Evolutionary conservation across 2,329 filamentous ascomycete genomes (phyloP), one percentile per base, ranked within the genome.

Genomic region (Aspergillus spinulosporus): DNA sequence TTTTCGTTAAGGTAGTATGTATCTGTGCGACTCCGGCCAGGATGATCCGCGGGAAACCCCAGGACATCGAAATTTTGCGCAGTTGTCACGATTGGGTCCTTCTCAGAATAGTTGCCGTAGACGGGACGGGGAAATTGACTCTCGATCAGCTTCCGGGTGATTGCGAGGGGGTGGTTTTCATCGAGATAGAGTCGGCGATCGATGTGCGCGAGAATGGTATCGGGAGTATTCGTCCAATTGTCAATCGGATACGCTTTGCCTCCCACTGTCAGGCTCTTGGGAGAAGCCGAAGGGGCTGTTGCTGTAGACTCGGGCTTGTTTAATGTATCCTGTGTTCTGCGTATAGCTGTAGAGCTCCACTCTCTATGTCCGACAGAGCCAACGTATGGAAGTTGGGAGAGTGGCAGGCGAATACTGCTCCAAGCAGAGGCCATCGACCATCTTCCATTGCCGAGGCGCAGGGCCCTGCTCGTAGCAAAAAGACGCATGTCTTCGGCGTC

Each of bases 51-150:
- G 0, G 92, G 88, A 70, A 99, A 97, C 44, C 92, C 92, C 5
- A 99, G 80, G 14, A 92, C 94, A 75, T 99, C 94, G 71, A 99
- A 99, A 73, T 99, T 99, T 70, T 97, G 89, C 8, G 80, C 76
- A 2, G 90, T 89, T 32, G 88, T 87, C 26, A 97, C 94, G 40
- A 97, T 86, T 0, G 94, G 93, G 63, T 88, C 86, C 67, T 92
- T 84, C 52, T 85, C 80, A 68, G 90, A 91, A 79, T 97, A 85
- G 66, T 89, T 86, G 57, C 84, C 85, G 77, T 87, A 97, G 7
- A 82, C 84, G 1, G 88, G 84, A 3, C 72, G 71, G 0, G 90
- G 87, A 71, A 97, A 99, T 60, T 88, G 87, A 53, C 90, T 91
- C 77, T 97, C 90, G 69, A 99, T 95, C 60, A 99, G 88, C 66